A percentile compares a stretch with the other conserved stretches of the same genome.
Evolutionary conservation across 2,329 filamentous ascomycete species (phyloP).

Genomic region (Claviceps maximensis): DNA sequence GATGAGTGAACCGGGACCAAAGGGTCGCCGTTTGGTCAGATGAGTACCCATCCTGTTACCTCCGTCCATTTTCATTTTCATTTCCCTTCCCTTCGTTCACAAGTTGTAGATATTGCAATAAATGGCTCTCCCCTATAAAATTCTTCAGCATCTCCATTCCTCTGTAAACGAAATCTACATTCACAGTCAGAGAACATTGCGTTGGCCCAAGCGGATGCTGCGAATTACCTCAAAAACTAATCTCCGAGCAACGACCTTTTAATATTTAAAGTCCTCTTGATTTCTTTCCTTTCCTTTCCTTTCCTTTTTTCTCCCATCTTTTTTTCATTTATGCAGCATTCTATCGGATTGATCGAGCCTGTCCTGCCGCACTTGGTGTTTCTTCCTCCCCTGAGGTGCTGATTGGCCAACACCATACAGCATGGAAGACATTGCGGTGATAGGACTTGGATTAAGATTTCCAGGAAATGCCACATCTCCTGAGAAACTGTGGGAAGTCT

Average conservation of each 20-base stretch:
- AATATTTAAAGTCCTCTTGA: no score
- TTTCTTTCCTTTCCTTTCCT: background rate
- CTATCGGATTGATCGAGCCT: background rate
- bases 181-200: background rate
- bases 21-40: background rate
- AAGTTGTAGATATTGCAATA: background rate
- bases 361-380: background rate
- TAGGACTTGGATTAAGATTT: conserved; percentile 39
- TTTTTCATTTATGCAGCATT: background rate
- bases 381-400: background rate
- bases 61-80: background rate
- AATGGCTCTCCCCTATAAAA: conserved; percentile 1
- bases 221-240: background rate
- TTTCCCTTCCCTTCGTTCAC: background rate
- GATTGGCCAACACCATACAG: background rate
- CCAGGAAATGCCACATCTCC: conserved; percentile 33
- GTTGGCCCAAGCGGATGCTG: background rate
- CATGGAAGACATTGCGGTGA: conserved; percentile 33
- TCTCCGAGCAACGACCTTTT: background rate
- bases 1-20: background rate
- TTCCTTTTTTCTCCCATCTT: background rate
- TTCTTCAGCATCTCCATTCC: background rate
- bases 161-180: conserved; percentile 1
- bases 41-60: background rate
- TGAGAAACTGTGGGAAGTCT: conserved; percentile 34